A percentile compares a stretch with the other conserved stretches of the same genome.
phyloP scores from a whole-genome alignment of 768 basidiomycete species.

The Asterophora parasitica region DNA sequence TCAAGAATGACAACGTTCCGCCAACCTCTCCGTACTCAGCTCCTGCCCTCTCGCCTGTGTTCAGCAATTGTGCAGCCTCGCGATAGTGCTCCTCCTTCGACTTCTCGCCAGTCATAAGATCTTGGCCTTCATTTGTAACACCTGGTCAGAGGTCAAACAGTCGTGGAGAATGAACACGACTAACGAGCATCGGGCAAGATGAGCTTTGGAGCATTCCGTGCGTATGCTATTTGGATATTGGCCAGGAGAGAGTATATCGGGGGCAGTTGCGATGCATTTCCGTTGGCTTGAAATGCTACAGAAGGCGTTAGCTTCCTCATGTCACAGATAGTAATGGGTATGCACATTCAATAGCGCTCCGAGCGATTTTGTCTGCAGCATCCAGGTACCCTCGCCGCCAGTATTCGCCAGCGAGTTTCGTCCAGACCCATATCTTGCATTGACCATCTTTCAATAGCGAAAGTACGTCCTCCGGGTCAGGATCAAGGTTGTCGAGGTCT shows the following conservation, averaged over 20 bases:
- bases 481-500: slow-evolving; percentile 83
- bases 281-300: slow-evolving; percentile 49
- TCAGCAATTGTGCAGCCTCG: slow-evolving; percentile 67
- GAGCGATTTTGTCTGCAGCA: slow-evolving; percentile 73
- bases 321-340: slow-evolving; percentile 2
- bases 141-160: slow-evolving; percentile 1
- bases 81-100: slow-evolving; percentile 64
- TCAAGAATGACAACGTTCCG: slow-evolving; percentile 56
- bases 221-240: slow-evolving; percentile 76
- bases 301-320: slow-evolving; percentile 13
- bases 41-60: slow-evolving; percentile 50
- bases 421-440: slow-evolving; percentile 73
- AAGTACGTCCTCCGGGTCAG: slow-evolving; percentile 69
- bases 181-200: slow-evolving; percentile 68
- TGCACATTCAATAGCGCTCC: slow-evolving; percentile 59
- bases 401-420: slow-evolving; percentile 82
- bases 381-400: slow-evolving; percentile 74
- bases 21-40: slow-evolving; percentile 58
- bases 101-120: slow-evolving; percentile 52
- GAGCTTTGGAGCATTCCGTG: slow-evolving; percentile 80
- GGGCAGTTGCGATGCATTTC: slow-evolving; percentile 47
- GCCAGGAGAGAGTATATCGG: slow-evolving; percentile 81
- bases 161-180: slow-evolving; percentile 22
- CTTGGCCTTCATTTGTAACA: slow-evolving; percentile 46
- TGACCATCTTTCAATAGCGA: slow-evolving; percentile 69